Conservation (phyloP, 257 asterid genomes). For the Plectranthus barbatus region DNA sequence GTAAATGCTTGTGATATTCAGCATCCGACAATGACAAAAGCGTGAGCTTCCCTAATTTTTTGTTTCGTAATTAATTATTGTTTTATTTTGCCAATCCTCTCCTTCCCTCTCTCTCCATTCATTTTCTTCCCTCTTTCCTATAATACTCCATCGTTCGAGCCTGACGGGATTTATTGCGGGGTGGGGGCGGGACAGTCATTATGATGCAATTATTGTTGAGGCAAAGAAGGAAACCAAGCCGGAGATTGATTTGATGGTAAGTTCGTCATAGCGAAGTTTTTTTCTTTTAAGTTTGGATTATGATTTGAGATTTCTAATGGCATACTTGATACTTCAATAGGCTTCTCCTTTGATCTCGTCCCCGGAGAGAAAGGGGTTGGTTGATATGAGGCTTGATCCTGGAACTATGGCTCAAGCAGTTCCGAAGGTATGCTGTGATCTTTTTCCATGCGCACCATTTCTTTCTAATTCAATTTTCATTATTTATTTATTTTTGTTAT, state of each 20-base stretch:
- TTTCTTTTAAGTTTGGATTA: not conserved
- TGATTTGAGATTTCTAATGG: slow-evolving; percentile 12
- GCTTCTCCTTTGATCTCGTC: slow-evolving; percentile 32
- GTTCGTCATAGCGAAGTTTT: not conserved
- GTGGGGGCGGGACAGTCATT: slow-evolving; percentile 26
- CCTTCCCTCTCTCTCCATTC: not conserved
- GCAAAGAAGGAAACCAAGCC: slow-evolving; percentile 26
- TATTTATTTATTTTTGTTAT: not conserved
- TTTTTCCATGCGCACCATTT: not conserved
- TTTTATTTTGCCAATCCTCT: not conserved
- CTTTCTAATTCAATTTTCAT: not conserved
- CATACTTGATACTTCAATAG: slow-evolving; percentile 17
- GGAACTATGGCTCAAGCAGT: slow-evolving; percentile 12
- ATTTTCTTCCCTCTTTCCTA: not conserved
- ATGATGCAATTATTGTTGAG: slow-evolving; percentile 25
- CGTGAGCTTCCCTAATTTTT: slow-evolving; percentile 43
- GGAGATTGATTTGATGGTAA: slow-evolving; percentile 55
- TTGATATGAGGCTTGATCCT: slow-evolving; percentile 4
- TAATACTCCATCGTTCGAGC: not conserved
- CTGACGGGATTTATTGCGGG: slow-evolving; percentile 18
- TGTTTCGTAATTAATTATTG: slow-evolving; percentile 10
- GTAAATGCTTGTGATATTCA: slow-evolving; percentile 40
- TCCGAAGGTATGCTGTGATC: slow-evolving; percentile 22
- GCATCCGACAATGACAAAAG: slow-evolving; percentile 42
- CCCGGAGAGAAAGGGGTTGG: slow-evolving; percentile 23